Evolutionary conservation across 1,284 basidiomycete genomes (phyloP).

Genomic region (Cryptococcus sp.): DNA sequence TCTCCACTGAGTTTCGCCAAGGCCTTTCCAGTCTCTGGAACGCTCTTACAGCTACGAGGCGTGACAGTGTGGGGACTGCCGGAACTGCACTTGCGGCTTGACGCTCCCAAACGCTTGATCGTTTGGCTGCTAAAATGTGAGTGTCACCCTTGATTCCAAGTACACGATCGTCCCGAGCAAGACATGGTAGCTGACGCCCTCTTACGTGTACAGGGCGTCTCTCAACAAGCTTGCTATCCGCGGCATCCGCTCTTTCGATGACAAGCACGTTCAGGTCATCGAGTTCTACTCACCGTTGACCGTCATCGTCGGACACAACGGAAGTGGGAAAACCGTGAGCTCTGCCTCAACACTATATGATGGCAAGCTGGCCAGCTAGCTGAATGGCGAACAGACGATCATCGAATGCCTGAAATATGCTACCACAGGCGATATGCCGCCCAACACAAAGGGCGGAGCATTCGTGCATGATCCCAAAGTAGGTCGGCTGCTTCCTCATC

Average conservation of each 20-base stretch:
- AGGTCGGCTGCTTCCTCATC: conserved; percentile 7
- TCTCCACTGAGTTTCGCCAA: no score
- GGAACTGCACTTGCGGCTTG: no score
- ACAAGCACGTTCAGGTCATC: conserved; percentile 91
- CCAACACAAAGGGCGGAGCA: conserved; percentile 95
- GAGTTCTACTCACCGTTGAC: conserved; percentile 98
- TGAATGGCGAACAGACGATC: conserved; percentile 64
- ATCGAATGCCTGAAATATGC: conserved; percentile 99
- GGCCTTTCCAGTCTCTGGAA: no score
- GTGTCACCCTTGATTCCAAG: no score
- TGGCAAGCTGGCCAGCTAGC: not conserved
- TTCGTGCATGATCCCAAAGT: conserved; percentile 95
- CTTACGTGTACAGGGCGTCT: conserved; percentile 65
- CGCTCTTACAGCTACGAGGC: no score
- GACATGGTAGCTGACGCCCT: conserved; percentile 8
- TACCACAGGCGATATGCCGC: conserved; percentile 95
- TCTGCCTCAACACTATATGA: not conserved
- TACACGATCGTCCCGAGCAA: no score
- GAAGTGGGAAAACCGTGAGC: conserved; percentile 87
- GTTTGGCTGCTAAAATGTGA: no score
- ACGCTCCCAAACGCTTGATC: no score
- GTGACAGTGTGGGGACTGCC: no score
- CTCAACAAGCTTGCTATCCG: conserved; percentile 88
- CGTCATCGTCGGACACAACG: conserved; percentile 98
- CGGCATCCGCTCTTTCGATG: conserved; percentile 74